A percentile compares a stretch with the other conserved stretches of the same genome.
Conservation (phyloP, 75 land plant species). For the Isoetes taiwanensis region DNA sequence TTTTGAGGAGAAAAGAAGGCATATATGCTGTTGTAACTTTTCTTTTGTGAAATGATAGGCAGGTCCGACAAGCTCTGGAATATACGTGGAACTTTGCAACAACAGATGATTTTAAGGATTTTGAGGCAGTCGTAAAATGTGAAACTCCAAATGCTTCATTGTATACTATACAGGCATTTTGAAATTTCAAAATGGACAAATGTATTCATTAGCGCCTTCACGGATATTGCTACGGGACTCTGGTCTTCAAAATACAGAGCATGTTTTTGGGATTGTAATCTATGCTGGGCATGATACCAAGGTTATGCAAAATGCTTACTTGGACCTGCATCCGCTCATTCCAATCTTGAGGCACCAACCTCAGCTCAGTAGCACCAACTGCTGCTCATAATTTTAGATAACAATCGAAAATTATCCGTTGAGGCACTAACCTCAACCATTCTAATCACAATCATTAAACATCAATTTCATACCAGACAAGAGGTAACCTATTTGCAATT, state of each 20-base stretch:
- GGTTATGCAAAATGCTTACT: constrained; percentile 1
- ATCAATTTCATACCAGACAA: too few species aligned
- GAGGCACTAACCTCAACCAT: too few species aligned
- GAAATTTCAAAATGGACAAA: constrained; percentile 4
- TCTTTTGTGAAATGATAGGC: constrained; percentile 7
- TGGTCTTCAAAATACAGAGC: constrained; percentile 1
- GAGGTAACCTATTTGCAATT: too few species aligned
- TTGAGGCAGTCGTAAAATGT: constrained; percentile 14
- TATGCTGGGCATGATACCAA: constrained; percentile 2
- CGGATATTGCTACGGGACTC: not conserved
- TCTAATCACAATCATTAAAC: too few species aligned
- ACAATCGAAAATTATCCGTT: too few species aligned
- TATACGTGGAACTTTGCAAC: constrained; percentile 6
- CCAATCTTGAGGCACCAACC: not conserved
- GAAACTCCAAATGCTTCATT: constrained; percentile 25
- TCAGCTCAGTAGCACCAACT: too few species aligned
- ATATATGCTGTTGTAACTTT: too few species aligned
- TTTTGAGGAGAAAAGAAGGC: too few species aligned
- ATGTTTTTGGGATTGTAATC: constrained; percentile 2
- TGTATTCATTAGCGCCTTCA: not conserved
- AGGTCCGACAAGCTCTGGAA: constrained; percentile 20
- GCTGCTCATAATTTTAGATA: too few species aligned
- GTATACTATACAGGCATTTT: constrained; percentile 20
- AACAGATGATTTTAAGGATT: constrained; percentile 3
- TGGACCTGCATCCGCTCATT: too few species aligned